Evolutionary conservation across 2,329 filamentous ascomycete species (phyloP).

Genomic region (Phaeomoniella chlamydospora): DNA sequence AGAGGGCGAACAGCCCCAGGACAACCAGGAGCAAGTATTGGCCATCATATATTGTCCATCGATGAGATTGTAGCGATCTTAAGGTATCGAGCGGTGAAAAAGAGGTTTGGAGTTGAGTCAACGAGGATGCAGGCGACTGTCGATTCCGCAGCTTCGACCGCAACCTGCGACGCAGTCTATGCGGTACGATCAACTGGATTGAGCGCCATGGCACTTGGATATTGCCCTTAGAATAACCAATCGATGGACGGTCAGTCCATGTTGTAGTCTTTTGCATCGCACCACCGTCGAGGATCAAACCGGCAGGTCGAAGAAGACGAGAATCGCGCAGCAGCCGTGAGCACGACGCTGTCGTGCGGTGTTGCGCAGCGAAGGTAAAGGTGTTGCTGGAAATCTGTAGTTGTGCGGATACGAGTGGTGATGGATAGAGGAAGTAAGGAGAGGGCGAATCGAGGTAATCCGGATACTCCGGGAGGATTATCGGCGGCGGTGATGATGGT

Average conservation of each 20-base stretch:
- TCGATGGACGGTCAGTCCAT: constrained; percentile 31
- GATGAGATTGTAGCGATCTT: constrained; percentile 58
- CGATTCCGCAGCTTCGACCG: constrained; percentile 55
- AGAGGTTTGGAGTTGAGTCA: constrained; percentile 66
- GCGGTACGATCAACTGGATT: constrained; percentile 39
- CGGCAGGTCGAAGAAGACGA: no score
- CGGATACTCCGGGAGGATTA: neutral
- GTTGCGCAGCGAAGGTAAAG: neutral
- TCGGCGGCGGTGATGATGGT: neutral
- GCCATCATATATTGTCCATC: constrained; percentile 69
- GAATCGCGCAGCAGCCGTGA: no score
- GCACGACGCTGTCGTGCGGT: no score
- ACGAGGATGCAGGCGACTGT: constrained; percentile 53
- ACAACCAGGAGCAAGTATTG: constrained; percentile 68
- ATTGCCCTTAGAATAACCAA: constrained; percentile 28
- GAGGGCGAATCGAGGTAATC: neutral
- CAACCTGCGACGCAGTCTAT: constrained; percentile 51
- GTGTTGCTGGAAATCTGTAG: neutral
- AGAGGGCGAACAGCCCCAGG: constrained; percentile 68
- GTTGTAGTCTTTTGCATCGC: constrained; percentile 14
- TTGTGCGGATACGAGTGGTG: neutral
- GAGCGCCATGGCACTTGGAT: constrained; percentile 33
- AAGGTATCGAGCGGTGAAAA: constrained; percentile 69
- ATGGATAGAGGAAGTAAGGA: neutral
- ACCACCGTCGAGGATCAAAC: no score